Evolutionary conservation across 768 basidiomycete genomes (phyloP).

Genomic region (Phaeotremella skinneri): DNA sequence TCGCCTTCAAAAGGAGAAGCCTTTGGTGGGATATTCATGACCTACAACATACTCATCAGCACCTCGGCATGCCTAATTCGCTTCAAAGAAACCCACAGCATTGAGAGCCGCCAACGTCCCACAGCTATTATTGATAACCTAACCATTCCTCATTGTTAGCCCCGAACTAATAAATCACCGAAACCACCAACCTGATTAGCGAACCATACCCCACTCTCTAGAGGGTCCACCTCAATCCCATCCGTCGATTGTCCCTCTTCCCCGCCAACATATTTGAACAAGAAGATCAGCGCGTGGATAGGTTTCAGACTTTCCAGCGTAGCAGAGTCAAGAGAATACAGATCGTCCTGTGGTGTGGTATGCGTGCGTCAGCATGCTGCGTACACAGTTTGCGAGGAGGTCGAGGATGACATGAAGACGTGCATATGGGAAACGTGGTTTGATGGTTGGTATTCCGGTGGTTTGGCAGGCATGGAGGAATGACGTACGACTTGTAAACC

Average conservation of each 20-base stretch:
- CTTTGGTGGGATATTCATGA: constrained; percentile 46
- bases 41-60: constrained; percentile 19
- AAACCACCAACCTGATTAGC: constrained; percentile 62
- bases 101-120: constrained; percentile 93
- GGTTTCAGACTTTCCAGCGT: constrained; percentile 72
- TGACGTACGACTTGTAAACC: constrained; percentile 48
- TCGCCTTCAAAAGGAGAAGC: constrained; percentile 29
- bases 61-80: neutral
- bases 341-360: constrained; percentile 47
- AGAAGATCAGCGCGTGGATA: constrained; percentile 84
- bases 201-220: constrained; percentile 68
- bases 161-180: neutral
- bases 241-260: constrained; percentile 31
- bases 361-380: too few relatives aligned
- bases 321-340: constrained; percentile 46
- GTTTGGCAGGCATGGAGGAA: too few relatives aligned
- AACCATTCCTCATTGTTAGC: neutral
- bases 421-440: too few relatives aligned
- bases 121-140: constrained; percentile 93
- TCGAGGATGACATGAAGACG: neutral
- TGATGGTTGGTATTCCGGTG: too few relatives aligned
- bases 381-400: neutral
- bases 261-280: constrained; percentile 90
- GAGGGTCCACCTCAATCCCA: constrained; percentile 52
- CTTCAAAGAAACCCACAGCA: constrained; percentile 56